Conservation (phyloP, 805 yeast species). For the Suhomyces emberorum region DNA sequence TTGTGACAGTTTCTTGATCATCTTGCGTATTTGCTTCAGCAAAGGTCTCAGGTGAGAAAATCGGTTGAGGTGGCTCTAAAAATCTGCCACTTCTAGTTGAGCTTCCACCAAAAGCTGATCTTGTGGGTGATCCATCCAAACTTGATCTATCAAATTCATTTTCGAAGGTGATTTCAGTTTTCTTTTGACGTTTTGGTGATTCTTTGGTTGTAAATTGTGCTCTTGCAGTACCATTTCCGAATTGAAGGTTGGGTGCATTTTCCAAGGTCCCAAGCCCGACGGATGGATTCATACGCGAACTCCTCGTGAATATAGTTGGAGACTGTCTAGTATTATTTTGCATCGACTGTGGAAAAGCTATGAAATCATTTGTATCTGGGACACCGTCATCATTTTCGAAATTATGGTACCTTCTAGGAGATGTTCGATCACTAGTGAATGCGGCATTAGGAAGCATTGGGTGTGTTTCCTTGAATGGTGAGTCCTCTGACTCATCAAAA, state of each 20-base stretch:
- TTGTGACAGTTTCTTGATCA: conserved; percentile 32
- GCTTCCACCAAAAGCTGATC: conserved; percentile 25
- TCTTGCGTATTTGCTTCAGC: conserved; percentile 50
- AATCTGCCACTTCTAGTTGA: conserved; percentile 47
- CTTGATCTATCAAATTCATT: conserved; percentile 24
- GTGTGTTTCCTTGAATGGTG: conserved; percentile 32
- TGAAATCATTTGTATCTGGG: conserved; percentile 16
- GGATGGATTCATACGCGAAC: conserved; percentile 21
- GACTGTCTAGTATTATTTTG: conserved; percentile 32
- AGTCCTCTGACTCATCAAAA: conserved; percentile 24
- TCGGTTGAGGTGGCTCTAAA: conserved; percentile 63
- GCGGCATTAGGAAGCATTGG: conserved; percentile 39
- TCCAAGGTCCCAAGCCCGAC: conserved; percentile 17
- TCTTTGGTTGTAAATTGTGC: conserved; percentile 66
- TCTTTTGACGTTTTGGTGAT: conserved; percentile 62
- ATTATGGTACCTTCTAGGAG: conserved; percentile 35
- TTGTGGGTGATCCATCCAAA: conserved; percentile 36
- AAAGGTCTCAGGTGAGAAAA: conserved; percentile 58
- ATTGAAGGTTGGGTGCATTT: conserved; percentile 27
- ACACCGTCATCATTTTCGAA: conserved; percentile 17
- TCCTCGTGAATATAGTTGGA: conserved; percentile 43
- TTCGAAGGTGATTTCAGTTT: conserved; percentile 47
- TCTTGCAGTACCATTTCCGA: conserved; percentile 44
- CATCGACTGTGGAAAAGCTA: conserved; percentile 29
- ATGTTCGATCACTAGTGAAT: conserved; percentile 34